These are phyloP conservation scores for Diphasiastrum complanatum DNA, from an alignment of 83 land plant species.

Conservation along the genomic window DNA sequence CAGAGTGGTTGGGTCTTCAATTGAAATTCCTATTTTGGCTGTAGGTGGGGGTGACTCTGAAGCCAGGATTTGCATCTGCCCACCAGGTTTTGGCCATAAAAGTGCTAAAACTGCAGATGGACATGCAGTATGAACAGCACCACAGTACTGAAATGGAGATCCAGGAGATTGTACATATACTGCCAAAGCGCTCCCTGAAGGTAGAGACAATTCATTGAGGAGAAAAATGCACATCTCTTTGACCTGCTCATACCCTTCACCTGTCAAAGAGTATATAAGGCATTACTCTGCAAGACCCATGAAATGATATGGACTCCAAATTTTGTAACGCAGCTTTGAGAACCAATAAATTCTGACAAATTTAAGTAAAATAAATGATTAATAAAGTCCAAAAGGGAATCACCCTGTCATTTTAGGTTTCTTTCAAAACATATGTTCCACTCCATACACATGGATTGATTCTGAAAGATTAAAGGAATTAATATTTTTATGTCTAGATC, in stretches of 20 bases:
- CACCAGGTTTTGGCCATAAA: conserved; percentile 71
- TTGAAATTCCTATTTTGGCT: conserved; percentile 50
- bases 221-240: conserved; percentile 86
- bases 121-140: conserved; percentile 71
- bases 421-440: no score
- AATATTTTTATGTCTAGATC: no score
- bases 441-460: no score
- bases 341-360: no score
- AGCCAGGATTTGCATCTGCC: conserved; percentile 46
- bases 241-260: conserved; percentile 69
- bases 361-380: no score
- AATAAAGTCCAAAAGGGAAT: no score
- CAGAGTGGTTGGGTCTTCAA: conserved; percentile 45
- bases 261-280: conserved; percentile 22
- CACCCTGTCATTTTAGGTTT: no score
- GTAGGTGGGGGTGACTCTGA: conserved; percentile 43
- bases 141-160: conserved; percentile 72
- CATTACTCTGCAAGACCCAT: no score
- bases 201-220: conserved; percentile 63
- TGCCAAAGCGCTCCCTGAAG: conserved; percentile 81
- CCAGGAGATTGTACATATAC: conserved; percentile 84
- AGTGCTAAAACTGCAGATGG: conserved; percentile 90
- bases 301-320: no score
- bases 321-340: no score
- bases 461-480: no score